Evolutionary conservation across 2,329 filamentous ascomycete species (phyloP).

Genomic region (Zasmidium angulare): DNA sequence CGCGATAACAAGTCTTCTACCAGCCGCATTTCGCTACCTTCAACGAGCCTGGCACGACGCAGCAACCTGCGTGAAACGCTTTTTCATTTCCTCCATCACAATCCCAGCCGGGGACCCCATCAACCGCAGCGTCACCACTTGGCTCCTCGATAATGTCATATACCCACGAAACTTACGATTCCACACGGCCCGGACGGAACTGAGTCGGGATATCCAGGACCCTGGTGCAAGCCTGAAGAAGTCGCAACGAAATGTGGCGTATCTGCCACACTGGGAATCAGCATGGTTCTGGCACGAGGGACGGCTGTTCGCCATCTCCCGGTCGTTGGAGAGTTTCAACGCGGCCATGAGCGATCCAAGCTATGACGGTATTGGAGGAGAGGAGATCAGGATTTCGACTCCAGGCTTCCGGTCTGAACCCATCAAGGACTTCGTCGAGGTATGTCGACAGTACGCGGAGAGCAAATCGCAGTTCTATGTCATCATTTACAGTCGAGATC

Average conservation of each 20-base stretch:
- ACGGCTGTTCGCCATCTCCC: slow-evolving; percentile 18
- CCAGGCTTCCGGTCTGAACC: slow-evolving; percentile 46
- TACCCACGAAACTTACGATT: slow-evolving; percentile 22
- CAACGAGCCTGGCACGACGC: slow-evolving; percentile 21
- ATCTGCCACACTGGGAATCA: slow-evolving; percentile 25
- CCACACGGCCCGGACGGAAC: slow-evolving; percentile 24
- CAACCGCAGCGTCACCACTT: slow-evolving; percentile 26
- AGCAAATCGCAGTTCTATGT: slow-evolving; percentile 41
- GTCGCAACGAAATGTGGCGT: slow-evolving; percentile 21
- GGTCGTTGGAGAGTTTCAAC: slow-evolving; percentile 22
- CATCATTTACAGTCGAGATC: slow-evolving; percentile 41
- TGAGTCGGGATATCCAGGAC: slow-evolving; percentile 17
- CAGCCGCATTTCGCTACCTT: slow-evolving; percentile 20
- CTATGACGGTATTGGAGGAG: slow-evolving; percentile 27
- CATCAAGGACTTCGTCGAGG: slow-evolving; percentile 44
- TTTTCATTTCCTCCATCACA: slow-evolving; percentile 26
- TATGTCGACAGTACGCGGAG: slow-evolving; percentile 41
- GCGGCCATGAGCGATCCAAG: slow-evolving; percentile 21
- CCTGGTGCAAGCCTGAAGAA: slow-evolving; percentile 26
- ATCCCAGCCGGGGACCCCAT: slow-evolving; percentile 25
- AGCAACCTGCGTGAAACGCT: slow-evolving; percentile 22
- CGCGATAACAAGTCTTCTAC: slow-evolving; percentile 22
- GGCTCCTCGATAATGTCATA: slow-evolving; percentile 26
- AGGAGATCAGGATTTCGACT: slow-evolving; percentile 40
- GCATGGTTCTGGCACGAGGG: slow-evolving; percentile 25